phyloP scores from a whole-genome alignment of 2,329 filamentous ascomycete genomes.

The Paecilomyces dactylethromorphus region DNA sequence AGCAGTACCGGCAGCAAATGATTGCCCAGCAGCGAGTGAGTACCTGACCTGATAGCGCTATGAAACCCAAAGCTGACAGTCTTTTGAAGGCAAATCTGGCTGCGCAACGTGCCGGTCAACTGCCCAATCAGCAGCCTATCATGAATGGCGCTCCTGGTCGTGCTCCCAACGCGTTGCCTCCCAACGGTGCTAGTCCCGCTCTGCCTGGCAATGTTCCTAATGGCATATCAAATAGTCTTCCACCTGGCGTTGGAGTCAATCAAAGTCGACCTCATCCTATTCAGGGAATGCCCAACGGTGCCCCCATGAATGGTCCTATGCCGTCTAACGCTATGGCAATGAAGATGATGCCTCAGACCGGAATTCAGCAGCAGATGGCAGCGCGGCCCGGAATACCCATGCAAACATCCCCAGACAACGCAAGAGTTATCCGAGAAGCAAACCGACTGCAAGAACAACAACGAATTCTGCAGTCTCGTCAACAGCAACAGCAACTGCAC shows the following conservation, averaged over 20 bases:
- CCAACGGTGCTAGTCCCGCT: slow-evolving; percentile 22
- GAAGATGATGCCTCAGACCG: slow-evolving; percentile 48
- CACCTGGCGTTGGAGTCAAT: slow-evolving; percentile 26
- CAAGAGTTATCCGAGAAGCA: slow-evolving; percentile 42
- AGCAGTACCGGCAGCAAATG: slow-evolving; percentile 59
- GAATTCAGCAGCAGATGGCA: slow-evolving; percentile 47
- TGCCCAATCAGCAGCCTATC: slow-evolving; percentile 33
- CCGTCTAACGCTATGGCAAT: slow-evolving; percentile 53
- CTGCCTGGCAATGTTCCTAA: slow-evolving; percentile 34
- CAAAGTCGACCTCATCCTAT: slow-evolving; percentile 34
- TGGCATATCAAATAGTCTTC: slow-evolving; percentile 43
- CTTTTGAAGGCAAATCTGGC: slow-evolving; percentile 32
- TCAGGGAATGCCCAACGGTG: slow-evolving; percentile 34
- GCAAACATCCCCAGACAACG: slow-evolving; percentile 49
- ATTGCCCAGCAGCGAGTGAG: slow-evolving; percentile 48
- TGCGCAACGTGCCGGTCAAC: slow-evolving; percentile 36
- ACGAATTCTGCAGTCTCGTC: slow-evolving; percentile 54
- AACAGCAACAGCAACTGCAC: slow-evolving; percentile 35
- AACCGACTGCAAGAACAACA: slow-evolving; percentile 46
- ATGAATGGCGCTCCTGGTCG: slow-evolving; percentile 28
- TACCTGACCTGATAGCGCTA: slow-evolving; percentile 1
- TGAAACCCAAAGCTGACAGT: slow-evolving; percentile 8
- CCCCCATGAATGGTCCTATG: slow-evolving; percentile 43
- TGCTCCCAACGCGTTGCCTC: slow-evolving; percentile 34
- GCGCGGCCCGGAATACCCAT: slow-evolving; percentile 38